A percentile compares a stretch with the other conserved stretches of the same genome.
These are phyloP conservation scores for Cercospora sojina DNA, from an alignment of 2,329 filamentous ascomycete genomes.

Conservation along the genomic window DNA sequence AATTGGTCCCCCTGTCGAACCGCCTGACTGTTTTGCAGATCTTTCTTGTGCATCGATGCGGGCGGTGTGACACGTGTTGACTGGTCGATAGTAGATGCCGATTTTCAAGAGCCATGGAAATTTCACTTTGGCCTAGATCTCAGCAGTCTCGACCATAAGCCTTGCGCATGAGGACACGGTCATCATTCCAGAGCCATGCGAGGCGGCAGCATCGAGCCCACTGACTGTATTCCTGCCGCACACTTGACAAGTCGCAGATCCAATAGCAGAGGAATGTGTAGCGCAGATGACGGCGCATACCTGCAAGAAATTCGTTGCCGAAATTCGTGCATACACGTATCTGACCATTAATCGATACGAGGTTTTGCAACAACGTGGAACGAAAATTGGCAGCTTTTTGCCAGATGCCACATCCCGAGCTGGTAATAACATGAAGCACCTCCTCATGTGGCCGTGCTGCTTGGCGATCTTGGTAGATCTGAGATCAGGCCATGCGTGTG, in stretches of 20 bases:
- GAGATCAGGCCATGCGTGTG: neutral
- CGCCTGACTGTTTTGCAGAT: neutral
- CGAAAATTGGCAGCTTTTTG: neutral
- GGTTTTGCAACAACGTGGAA: neutral
- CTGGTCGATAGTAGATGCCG: neutral
- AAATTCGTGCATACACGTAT: neutral
- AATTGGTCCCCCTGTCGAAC: neutral
- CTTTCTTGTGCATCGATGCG: neutral
- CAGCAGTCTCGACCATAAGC: neutral
- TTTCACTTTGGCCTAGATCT: neutral
- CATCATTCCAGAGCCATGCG: neutral
- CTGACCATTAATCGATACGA: neutral
- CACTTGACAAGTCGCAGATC: neutral
- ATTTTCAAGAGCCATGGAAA: neutral
- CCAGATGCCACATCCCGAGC: neutral
- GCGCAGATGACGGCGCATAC: neutral
- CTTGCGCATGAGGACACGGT: neutral
- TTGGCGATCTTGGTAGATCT: neutral
- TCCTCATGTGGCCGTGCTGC: neutral
- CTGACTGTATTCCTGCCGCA: neutral
- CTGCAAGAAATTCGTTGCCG: neutral
- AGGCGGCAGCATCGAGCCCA: neutral
- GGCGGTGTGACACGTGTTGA: neutral
- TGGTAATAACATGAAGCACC: neutral
- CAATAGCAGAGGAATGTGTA: neutral